Percentiles rank a stretch among this genome's conserved stretches.
Conservation (phyloP, 257 asterid genomes). For the Craterostigma plantagineum region DNA sequence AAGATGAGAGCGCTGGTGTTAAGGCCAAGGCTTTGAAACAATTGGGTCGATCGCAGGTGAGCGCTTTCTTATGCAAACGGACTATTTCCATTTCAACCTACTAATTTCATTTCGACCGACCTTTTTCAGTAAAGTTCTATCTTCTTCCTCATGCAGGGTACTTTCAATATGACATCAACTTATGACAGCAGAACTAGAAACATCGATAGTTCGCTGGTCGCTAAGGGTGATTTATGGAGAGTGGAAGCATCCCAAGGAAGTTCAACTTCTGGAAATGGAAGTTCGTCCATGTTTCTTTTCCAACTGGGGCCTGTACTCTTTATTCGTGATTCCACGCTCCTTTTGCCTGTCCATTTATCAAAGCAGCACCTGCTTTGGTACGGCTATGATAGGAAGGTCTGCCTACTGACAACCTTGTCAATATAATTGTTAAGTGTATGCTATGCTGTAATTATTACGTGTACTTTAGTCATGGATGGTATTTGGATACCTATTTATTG, state of each 20-base stretch:
- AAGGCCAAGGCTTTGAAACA: constrained; percentile 48
- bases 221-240: constrained; percentile 97
- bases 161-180: constrained; percentile 61
- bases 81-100: too few species aligned
- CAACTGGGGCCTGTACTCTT: constrained; percentile 97
- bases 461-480: not conserved
- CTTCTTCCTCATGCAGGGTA: constrained; percentile 37
- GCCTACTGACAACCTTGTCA: constrained; percentile 6
- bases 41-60: constrained; percentile 72
- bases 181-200: constrained; percentile 63
- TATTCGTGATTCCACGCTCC: constrained; percentile 92
- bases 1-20: constrained; percentile 36
- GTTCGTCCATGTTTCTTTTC: constrained; percentile 64
- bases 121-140: not conserved
- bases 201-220: constrained; percentile 63
- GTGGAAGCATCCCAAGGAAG: constrained; percentile 88
- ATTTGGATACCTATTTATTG: too few species aligned
- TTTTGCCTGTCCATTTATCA: constrained; percentile 85
- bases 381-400: constrained; percentile 95
- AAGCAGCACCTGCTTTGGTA: constrained; percentile 96
- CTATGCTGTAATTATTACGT: constrained; percentile 2
- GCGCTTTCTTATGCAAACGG: not conserved
- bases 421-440: not conserved
- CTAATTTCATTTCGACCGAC: too few species aligned
- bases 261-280: constrained; percentile 60